phyloP scores from a whole-genome alignment of 257 asterid genomes.

The Forsythia suspensa region DNA sequence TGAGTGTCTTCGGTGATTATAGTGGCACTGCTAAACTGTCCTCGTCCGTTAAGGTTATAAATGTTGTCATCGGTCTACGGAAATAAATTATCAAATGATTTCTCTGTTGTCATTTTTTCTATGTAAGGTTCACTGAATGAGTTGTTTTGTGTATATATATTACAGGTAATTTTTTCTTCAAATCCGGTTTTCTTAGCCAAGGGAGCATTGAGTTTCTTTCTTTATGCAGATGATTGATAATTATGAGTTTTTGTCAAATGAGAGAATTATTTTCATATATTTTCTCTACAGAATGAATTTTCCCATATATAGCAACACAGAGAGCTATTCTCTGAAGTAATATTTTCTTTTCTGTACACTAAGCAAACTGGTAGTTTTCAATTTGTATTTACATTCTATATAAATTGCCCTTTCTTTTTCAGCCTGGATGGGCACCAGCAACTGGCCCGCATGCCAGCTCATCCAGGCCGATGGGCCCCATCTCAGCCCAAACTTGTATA shows the following conservation, averaged over 20 bases:
- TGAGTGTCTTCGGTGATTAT: background rate
- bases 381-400: too few relatives aligned
- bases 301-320: background rate
- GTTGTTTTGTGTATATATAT: background rate
- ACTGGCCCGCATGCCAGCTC: too few relatives aligned
- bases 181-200: background rate
- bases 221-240: background rate
- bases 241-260: background rate
- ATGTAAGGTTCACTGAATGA: constrained; percentile 12
- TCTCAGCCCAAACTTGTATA: too few relatives aligned
- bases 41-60: constrained; percentile 7
- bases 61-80: constrained; percentile 16
- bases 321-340: background rate
- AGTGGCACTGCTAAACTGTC: background rate
- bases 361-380: too few relatives aligned
- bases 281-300: too few relatives aligned
- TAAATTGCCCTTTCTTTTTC: too few relatives aligned
- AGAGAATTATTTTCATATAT: too few relatives aligned
- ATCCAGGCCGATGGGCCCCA: too few relatives aligned
- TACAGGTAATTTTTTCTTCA: background rate
- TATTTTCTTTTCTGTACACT: too few relatives aligned
- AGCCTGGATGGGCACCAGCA: too few relatives aligned
- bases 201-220: too few relatives aligned
- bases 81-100: constrained; percentile 25
- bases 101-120: constrained; percentile 10